Evolutionary conservation across 305 asterid species (phyloP).

Genomic region (Fraxinus sp.): DNA sequence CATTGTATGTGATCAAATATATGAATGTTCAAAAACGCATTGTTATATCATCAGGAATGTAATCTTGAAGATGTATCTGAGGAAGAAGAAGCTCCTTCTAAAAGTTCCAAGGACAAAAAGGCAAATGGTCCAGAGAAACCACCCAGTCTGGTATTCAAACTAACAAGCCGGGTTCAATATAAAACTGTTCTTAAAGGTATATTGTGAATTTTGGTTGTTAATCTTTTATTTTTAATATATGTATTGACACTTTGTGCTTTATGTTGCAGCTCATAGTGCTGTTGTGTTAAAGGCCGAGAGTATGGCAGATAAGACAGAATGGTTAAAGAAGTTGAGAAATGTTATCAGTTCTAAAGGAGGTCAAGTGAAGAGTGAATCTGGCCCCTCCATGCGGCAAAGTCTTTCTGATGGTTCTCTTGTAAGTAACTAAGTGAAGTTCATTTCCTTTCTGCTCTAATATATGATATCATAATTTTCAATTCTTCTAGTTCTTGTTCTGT

Average conservation of each 20-base stretch:
- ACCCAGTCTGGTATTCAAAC: constrained; percentile 74
- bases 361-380: constrained; percentile 80
- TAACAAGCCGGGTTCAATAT: constrained; percentile 80
- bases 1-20: constrained; percentile 9
- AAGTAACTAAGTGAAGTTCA: constrained; percentile 32
- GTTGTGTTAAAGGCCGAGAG: constrained; percentile 93
- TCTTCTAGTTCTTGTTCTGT: neutral
- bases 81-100: constrained; percentile 69
- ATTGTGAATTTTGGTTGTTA: neutral
- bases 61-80: constrained; percentile 81
- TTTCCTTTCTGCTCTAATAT: neutral
- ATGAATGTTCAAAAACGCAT: constrained; percentile 7
- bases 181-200: constrained; percentile 91
- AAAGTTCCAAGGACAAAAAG: constrained; percentile 91
- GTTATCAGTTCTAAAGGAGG: constrained; percentile 94
- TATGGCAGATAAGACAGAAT: constrained; percentile 71
- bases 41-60: constrained; percentile 63
- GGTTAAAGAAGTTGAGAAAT: constrained; percentile 68
- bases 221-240: constrained; percentile 4
- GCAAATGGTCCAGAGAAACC: constrained; percentile 82
- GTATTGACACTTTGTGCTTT: constrained; percentile 15
- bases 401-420: constrained; percentile 97
- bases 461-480: neutral
- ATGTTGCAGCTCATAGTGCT: constrained; percentile 82
- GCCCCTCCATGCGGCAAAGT: constrained; percentile 67